Conservation (phyloP, 2,329 filamentous ascomycete genomes). For the Epichloe glyceriae region DNA sequence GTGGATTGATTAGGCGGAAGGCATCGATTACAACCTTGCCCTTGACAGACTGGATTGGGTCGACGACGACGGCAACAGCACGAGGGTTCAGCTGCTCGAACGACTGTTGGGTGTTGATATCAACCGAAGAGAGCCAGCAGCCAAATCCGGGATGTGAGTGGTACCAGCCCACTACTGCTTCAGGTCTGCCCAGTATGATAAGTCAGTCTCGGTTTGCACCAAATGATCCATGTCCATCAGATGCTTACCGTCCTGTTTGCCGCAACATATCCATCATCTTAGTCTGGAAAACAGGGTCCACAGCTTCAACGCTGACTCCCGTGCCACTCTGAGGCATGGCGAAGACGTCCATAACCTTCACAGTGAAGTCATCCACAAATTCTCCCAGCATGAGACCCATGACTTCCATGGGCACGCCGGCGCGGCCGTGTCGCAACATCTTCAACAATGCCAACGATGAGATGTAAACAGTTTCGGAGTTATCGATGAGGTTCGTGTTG, state of each 20-base stretch:
- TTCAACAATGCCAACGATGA: slow-evolving; percentile 93
- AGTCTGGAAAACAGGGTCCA: slow-evolving; percentile 96
- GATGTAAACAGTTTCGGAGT: slow-evolving; percentile 98
- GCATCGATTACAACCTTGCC: slow-evolving; percentile 99
- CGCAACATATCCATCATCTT: slow-evolving; percentile 99
- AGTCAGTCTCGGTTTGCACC: neutral
- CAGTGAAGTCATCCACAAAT: slow-evolving; percentile 98
- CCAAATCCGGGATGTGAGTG: slow-evolving; percentile 98
- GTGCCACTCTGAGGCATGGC: slow-evolving; percentile 99
- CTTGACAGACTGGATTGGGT: slow-evolving; percentile 98
- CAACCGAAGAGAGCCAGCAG: slow-evolving; percentile 96
- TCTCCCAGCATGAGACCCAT: slow-evolving; percentile 99
- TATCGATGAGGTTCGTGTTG: slow-evolving; percentile 85
- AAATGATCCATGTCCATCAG: slow-evolving; percentile 2
- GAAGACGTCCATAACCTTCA: slow-evolving; percentile 95
- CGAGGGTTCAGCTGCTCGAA: slow-evolving; percentile 97
- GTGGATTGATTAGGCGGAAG: slow-evolving; percentile 95
- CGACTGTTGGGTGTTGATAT: slow-evolving; percentile 99
- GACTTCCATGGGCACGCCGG: slow-evolving; percentile 98
- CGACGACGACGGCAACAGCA: slow-evolving; percentile 93
- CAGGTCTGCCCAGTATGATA: slow-evolving; percentile 46
- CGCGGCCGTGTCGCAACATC: slow-evolving; percentile 95
- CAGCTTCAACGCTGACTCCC: slow-evolving; percentile 93
- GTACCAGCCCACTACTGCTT: slow-evolving; percentile 98
- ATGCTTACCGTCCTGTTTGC: slow-evolving; percentile 77